Evolutionary conservation across 345 rosid genomes (phyloP).

Genomic region (Angophora floribunda): DNA sequence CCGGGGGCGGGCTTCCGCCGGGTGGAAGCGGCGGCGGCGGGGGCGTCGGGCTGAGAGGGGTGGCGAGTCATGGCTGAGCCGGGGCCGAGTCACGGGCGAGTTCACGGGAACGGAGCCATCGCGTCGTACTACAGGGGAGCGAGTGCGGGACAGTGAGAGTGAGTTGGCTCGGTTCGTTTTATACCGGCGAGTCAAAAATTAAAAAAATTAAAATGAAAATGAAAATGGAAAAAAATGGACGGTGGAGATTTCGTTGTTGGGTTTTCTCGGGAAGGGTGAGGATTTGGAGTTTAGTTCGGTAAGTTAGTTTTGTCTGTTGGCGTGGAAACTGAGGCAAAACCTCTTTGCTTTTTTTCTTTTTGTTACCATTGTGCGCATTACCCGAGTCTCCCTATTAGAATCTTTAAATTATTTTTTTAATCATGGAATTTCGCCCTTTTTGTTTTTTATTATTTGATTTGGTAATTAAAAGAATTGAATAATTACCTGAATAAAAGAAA

Average conservation of each 20-base stretch:
- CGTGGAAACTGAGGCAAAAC: neutral
- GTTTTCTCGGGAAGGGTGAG: neutral
- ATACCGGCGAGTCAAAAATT: neutral
- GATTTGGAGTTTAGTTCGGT: constrained; percentile 4
- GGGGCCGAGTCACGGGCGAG: neutral
- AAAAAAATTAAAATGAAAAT: neutral
- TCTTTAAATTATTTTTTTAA: neutral
- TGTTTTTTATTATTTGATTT: neutral
- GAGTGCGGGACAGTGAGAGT: neutral
- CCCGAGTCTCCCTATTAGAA: neutral
- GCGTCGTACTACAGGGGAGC: neutral
- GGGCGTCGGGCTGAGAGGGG: neutral
- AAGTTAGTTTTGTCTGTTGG: neutral
- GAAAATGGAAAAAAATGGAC: neutral
- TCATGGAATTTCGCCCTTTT: neutral
- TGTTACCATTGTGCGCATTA: neutral
- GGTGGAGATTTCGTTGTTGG: neutral
- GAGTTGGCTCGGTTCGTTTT: neutral
- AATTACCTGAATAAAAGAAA: neutral
- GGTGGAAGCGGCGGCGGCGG: neutral
- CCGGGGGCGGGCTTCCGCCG: constrained; percentile 10
- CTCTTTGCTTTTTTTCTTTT: neutral
- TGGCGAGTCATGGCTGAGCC: neutral
- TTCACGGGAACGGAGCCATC: neutral
- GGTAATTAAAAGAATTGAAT: neutral